Conservation (phyloP, 2,329 filamentous ascomycete species). For the Talaromyces sp. region DNA sequence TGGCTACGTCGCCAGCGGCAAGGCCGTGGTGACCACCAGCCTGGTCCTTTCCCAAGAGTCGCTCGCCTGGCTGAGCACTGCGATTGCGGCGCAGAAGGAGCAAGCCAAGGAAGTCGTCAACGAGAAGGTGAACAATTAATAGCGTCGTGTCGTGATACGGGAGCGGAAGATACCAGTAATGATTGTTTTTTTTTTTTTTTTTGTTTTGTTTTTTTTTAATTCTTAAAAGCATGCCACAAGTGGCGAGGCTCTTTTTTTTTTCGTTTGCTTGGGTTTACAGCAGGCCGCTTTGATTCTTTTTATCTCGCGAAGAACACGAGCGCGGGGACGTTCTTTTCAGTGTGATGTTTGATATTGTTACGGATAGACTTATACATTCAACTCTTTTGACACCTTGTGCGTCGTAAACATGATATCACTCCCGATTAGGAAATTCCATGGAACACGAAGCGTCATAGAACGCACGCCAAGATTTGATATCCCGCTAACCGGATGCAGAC, state of each 20-base stretch:
- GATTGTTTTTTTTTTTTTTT: neutral
- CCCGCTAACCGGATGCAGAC: neutral
- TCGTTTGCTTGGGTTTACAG: neutral
- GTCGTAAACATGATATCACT: neutral
- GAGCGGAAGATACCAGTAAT: neutral
- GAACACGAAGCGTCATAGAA: neutral
- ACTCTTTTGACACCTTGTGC: neutral
- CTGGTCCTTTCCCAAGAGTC: constrained; percentile 64
- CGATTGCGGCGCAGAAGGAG: constrained; percentile 58
- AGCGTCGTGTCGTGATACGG: neutral
- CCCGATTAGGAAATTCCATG: neutral
- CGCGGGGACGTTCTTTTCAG: neutral
- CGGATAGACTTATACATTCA: neutral
- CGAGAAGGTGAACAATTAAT: constrained; percentile 39
- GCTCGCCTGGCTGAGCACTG: constrained; percentile 55
- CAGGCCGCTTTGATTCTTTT: neutral
- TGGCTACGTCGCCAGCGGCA: constrained; percentile 61
- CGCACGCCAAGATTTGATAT: neutral
- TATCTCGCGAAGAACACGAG: neutral
- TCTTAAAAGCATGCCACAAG: neutral
- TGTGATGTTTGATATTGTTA: neutral
- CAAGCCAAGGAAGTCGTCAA: constrained; percentile 53
- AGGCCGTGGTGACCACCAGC: constrained; percentile 64
- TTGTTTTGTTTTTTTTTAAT: neutral
- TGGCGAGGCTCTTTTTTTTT: neutral